Conservation (phyloP, 352 stramenopile species). For the Globisporangium sylvaticum region DNA sequence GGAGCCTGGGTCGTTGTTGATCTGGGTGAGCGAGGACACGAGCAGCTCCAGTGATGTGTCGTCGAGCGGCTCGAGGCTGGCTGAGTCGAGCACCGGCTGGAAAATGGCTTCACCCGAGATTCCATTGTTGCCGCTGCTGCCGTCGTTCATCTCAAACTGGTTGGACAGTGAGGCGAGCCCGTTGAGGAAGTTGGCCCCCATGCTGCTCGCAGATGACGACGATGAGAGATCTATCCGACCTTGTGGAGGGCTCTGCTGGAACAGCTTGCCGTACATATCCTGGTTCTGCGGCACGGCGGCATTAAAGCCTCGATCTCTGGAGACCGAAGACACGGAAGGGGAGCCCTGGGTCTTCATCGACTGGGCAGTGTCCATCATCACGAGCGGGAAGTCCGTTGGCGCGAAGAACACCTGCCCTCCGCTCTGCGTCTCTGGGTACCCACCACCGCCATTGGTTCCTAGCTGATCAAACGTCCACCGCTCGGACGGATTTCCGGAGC, state of each 20-base stretch:
- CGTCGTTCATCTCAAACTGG: not conserved
- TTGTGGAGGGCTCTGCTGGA: not conserved
- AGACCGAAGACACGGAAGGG: not conserved
- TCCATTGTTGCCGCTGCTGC: not conserved
- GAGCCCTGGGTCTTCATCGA: not conserved
- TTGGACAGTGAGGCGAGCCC: not conserved
- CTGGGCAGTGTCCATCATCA: not conserved
- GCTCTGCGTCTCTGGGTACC: not conserved
- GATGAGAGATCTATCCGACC: not conserved
- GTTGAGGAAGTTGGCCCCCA: not conserved
- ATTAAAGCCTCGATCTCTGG: not conserved
- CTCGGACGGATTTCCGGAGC: not conserved
- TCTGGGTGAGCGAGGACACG: slow-evolving; percentile 10
- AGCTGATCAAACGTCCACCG: not conserved
- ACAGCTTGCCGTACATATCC: not conserved
- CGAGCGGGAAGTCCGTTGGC: slow-evolving; percentile 1
- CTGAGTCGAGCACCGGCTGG: slow-evolving; percentile 8
- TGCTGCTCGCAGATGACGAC: not conserved
- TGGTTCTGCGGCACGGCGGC: not conserved
- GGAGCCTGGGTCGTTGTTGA: slow-evolving; percentile 3
- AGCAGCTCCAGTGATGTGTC: slow-evolving; percentile 13
- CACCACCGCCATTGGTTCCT: not conserved
- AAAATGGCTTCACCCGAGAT: not conserved
- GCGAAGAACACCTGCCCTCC: slow-evolving; percentile 3
- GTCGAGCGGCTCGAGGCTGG: slow-evolving; percentile 8